A percentile compares a stretch with the other conserved stretches of the same genome.
These are phyloP conservation scores for Barnettozyma sp. DNA, from an alignment of 805 yeast genomes.

Conservation along the genomic window DNA sequence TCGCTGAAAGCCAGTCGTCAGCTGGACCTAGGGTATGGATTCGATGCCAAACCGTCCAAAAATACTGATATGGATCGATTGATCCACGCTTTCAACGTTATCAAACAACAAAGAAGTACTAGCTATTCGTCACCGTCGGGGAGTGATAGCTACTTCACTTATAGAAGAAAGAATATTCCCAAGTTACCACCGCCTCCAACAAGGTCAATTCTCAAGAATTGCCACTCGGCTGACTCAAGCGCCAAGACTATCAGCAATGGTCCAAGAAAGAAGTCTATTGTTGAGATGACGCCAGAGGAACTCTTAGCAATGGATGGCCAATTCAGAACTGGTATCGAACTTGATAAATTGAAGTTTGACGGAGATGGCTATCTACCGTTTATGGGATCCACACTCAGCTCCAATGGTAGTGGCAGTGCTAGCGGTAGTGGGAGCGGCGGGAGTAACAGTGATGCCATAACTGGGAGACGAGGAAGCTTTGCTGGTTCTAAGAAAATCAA, in stretches of 20 bases:
- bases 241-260: not conserved
- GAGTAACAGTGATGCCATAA: not conserved
- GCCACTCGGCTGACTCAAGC: not conserved
- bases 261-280: conserved; percentile 21
- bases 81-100: conserved; percentile 16
- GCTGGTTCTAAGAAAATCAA: conserved; percentile 9
- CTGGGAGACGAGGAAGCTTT: not conserved
- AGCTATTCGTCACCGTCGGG: not conserved
- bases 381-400: not conserved
- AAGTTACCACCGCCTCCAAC: conserved; percentile 24
- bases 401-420: not conserved
- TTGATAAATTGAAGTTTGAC: conserved; percentile 19
- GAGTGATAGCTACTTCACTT: not conserved
- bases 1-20: not conserved
- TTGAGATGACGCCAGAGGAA: conserved; percentile 23
- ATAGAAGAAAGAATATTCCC: conserved; percentile 12
- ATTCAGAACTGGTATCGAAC: conserved; percentile 17
- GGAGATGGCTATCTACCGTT: conserved; percentile 22
- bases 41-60: conserved; percentile 9
- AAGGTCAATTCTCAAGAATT: conserved; percentile 20
- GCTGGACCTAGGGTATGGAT: conserved; percentile 22
- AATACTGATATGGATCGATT: conserved; percentile 15
- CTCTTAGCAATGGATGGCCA: conserved; percentile 23
- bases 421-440: not conserved
- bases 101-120: conserved; percentile 4